phyloP scores from a whole-genome alignment of 2,329 filamentous ascomycete species.

The Fusarium piperis region DNA sequence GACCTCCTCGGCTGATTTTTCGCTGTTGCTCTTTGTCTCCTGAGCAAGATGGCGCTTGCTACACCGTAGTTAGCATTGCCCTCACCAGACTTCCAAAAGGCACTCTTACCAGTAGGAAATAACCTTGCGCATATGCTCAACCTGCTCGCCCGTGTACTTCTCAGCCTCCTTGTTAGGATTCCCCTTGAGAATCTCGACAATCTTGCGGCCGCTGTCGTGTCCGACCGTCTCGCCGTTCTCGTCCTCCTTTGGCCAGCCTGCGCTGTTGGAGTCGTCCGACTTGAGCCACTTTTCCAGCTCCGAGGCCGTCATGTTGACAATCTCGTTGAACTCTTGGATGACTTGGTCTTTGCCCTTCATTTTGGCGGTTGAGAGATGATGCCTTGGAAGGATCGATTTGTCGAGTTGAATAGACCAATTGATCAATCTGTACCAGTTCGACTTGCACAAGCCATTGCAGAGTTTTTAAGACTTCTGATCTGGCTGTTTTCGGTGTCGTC shows the following conservation, averaged over 20 bases:
- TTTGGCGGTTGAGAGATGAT: not conserved
- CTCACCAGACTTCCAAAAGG: not conserved
- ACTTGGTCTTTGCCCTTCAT: conserved; percentile 45
- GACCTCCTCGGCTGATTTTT: conserved; percentile 58
- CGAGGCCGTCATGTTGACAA: conserved; percentile 72
- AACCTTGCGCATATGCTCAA: conserved; percentile 70
- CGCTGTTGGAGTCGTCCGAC: conserved; percentile 63
- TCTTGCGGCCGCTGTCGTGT: conserved; percentile 71
- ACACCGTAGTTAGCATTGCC: not conserved
- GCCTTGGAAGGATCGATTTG: not conserved
- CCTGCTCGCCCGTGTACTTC: conserved; percentile 64
- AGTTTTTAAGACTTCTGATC: conserved; percentile 11
- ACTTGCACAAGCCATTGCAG: not conserved
- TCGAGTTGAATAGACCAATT: not conserved
- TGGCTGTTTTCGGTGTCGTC: conserved; percentile 29
- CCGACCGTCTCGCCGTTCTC: conserved; percentile 69
- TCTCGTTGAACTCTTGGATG: conserved; percentile 69
- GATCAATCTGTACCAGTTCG: not conserved
- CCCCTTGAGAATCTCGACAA: conserved; percentile 69
- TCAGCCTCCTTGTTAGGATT: conserved; percentile 67
- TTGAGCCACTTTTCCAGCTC: conserved; percentile 72
- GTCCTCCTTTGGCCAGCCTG: conserved; percentile 69
- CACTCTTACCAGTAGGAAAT: conserved; percentile 65
- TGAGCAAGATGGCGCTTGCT: conserved; percentile 73
- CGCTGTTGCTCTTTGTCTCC: conserved; percentile 65